phyloP scores from a whole-genome alignment of 805 yeast genomes.

The Henningerozyma blattae region DNA sequence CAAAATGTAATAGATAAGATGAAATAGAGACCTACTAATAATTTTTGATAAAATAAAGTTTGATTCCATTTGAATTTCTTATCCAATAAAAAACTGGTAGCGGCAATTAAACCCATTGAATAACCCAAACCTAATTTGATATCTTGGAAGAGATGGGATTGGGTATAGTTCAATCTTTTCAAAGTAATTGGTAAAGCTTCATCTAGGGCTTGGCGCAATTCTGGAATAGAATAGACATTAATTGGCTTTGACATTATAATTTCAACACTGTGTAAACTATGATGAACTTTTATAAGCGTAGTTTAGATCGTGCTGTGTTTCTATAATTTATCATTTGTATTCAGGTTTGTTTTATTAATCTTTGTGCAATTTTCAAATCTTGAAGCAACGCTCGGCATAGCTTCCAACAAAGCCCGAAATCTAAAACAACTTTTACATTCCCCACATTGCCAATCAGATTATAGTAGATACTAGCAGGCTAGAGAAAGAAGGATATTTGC shows the following conservation, averaged over 20 bases:
- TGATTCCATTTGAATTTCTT: conserved; percentile 36
- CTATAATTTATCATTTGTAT: no score
- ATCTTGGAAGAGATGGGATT: conserved; percentile 25
- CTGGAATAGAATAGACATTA: conserved; percentile 22
- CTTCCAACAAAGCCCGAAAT: no score
- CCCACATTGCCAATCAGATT: no score
- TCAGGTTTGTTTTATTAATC: no score
- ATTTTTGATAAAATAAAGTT: conserved; percentile 28
- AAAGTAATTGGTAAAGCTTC: conserved; percentile 19
- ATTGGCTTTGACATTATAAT: conserved; percentile 19
- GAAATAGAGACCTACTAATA: conserved; percentile 30
- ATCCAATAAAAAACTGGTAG: conserved; percentile 35
- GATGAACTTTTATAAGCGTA: no score
- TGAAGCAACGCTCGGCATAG: no score
- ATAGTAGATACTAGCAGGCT: no score
- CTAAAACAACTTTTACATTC: no score
- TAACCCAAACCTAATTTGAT: conserved; percentile 40
- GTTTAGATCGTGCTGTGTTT: no score
- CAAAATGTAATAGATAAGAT: conserved; percentile 28
- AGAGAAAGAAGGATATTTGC: no score
- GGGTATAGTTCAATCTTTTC: conserved; percentile 13
- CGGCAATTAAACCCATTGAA: conserved; percentile 38
- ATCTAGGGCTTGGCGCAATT: conserved; percentile 19
- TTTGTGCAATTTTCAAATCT: no score
- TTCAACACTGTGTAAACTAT: not conserved